These are phyloP conservation scores for Thymus mandschuricus DNA, from an alignment of 257 asterid species.

Conservation along the genomic window DNA sequence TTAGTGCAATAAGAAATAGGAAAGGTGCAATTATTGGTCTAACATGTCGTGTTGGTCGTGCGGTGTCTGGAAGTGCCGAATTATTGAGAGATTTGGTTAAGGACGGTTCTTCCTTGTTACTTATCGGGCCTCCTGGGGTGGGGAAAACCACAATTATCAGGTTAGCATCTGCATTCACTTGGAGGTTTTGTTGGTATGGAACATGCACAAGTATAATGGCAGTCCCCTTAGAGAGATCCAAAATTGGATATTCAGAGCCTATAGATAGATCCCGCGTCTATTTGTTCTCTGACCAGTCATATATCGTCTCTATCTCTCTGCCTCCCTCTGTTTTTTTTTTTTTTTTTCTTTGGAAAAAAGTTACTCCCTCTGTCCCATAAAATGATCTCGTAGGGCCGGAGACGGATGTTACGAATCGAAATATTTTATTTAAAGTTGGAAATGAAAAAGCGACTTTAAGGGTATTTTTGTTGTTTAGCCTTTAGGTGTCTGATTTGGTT, in stretches of 20 bases:
- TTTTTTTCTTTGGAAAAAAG: too few species aligned
- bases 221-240: too few species aligned
- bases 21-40: constrained; percentile 84
- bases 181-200: not conserved
- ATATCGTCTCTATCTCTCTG: not conserved
- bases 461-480: too few species aligned
- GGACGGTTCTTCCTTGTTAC: constrained; percentile 83
- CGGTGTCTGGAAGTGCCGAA: constrained; percentile 87
- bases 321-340: not conserved
- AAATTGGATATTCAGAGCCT: too few species aligned
- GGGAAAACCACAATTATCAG: constrained; percentile 98
- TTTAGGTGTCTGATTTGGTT: too few species aligned
- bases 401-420: too few species aligned
- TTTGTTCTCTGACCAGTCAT: too few species aligned
- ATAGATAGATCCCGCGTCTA: too few species aligned
- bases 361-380: too few species aligned
- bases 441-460: too few species aligned
- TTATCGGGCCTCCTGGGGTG: constrained; percentile 96
- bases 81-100: constrained; percentile 78
- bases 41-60: constrained; percentile 96
- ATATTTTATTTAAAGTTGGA: too few species aligned
- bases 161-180: constrained; percentile 38
- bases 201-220: not conserved
- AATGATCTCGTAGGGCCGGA: too few species aligned
- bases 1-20: constrained; percentile 89